phyloP scores from a whole-genome alignment of 495 filamentous ascomycete species.

The Aspergillus incahuasiensis region DNA sequence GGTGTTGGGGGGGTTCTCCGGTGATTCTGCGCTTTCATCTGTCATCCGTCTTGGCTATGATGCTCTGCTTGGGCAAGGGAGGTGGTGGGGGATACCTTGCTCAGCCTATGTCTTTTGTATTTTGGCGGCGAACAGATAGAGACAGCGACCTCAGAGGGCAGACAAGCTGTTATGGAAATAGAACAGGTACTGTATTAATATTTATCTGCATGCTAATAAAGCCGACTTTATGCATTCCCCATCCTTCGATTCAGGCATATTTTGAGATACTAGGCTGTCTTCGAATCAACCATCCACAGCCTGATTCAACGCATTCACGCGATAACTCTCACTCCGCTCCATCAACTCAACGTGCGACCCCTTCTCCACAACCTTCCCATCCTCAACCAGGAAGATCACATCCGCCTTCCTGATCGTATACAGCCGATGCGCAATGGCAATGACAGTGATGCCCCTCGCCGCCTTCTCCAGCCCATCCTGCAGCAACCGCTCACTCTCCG shows the following conservation, averaged over 20 bases:
- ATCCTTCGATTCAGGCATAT: neutral
- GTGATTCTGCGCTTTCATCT: conserved; percentile 23
- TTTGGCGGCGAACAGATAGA: too few species aligned
- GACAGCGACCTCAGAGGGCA: neutral
- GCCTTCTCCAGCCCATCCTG: conserved; percentile 62
- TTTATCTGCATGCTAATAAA: neutral
- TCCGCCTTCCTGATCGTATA: conserved; percentile 72
- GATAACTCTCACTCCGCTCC: conserved; percentile 53
- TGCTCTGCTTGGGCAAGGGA: neutral
- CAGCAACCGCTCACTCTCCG: conserved; percentile 64
- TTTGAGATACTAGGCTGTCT: neutral
- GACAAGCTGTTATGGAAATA: neutral
- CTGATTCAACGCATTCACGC: conserved; percentile 45
- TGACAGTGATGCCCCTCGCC: conserved; percentile 65
- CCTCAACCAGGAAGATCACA: conserved; percentile 67
- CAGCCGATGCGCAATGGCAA: conserved; percentile 72
- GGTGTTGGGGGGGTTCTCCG: conserved; percentile 46
- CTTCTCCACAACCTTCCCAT: conserved; percentile 58
- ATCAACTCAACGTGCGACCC: conserved; percentile 68
- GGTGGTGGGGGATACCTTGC: too few species aligned
- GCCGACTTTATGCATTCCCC: neutral
- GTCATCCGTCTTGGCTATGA: neutral
- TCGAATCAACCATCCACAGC: conserved; percentile 3
- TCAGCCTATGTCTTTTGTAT: too few species aligned
- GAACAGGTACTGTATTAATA: conserved; percentile 1